Evolutionary conservation across 768 basidiomycete species (phyloP), one percentile per base, ranked within the genome.

Genomic region (Russula abietina): DNA sequence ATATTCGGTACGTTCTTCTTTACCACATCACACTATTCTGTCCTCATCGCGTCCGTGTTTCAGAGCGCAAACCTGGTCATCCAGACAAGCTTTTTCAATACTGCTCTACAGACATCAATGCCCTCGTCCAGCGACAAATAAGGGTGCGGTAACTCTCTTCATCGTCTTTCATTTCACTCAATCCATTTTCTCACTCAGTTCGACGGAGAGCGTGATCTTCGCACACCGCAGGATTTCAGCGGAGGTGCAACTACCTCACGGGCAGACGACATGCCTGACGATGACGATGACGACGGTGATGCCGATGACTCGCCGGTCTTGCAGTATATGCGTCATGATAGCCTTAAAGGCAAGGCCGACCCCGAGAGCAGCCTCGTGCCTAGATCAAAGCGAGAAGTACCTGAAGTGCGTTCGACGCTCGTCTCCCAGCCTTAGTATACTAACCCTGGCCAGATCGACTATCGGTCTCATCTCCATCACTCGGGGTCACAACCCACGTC

Each of bases 71-170:
- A 38, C 80, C 86, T 55, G 88, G 89, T 19, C 89, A 91, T 73
- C 85, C 89, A 75, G 74, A 84, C 66, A 91, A 91, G 76, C 80
- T 91, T 22, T 90, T 88, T 75, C 87, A 91, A 71, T 92, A 91
- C 69, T 85, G 87, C 72, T 91, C 89, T 14, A 75, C 75, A 22
- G 87, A 91, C 70, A 82, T 87, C 61, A 80, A 84, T 64, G 79
- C 82, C 64, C 85, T 91, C 66, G 82, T 91, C 32, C 80, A 86
- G 65, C 81, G 87, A 48, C 88, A 90, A 72, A 65, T 86, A 45
- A 75, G 80, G 50, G 81, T 83, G 71, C 61, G 75, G 60, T n/a
- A n/a, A 1, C 38, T 41, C 41, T 2, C 41, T 28, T 49, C 14
- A 33, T 32, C n/a, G 24, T 32, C 28, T 54, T 30, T 4, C 53